phyloP scores from a whole-genome alignment of 169 alveolate genomes.

The Hepatocystis sp. region DNA sequence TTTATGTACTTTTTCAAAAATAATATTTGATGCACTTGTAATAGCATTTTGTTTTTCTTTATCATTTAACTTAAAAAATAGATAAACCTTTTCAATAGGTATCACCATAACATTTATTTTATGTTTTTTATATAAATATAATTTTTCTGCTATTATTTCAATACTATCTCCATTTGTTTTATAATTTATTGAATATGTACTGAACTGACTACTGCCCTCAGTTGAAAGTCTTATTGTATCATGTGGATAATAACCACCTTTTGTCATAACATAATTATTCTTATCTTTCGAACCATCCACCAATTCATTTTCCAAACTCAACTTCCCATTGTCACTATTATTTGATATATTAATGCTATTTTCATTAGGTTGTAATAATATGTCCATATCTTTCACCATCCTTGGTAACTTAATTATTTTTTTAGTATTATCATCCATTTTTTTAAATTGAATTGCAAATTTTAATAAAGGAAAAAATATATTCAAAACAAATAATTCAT shows the following conservation, averaged over 20 bases:
- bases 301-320: too few relatives aligned
- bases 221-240: too few relatives aligned
- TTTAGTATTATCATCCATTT: slow-evolving; percentile 12
- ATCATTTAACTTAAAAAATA: slow-evolving; percentile 39
- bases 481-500: slow-evolving; percentile 58
- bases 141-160: slow-evolving; percentile 57
- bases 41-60: slow-evolving; percentile 37
- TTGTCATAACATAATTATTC: too few relatives aligned
- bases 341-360: too few relatives aligned
- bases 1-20: slow-evolving; percentile 43
- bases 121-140: slow-evolving; percentile 60
- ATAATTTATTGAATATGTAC: too few relatives aligned
- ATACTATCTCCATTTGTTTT: slow-evolving; percentile 16
- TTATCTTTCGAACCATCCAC: too few relatives aligned
- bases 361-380: too few relatives aligned
- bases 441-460: slow-evolving; percentile 46
- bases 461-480: slow-evolving; percentile 55
- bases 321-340: too few relatives aligned
- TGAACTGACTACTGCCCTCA: too few relatives aligned
- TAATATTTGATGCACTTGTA: slow-evolving; percentile 40
- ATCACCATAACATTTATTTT: slow-evolving; percentile 61
- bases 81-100: slow-evolving; percentile 47
- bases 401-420: neutral
- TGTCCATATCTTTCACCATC: too few relatives aligned
- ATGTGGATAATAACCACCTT: too few relatives aligned